A percentile compares a stretch with the other conserved stretches of the same genome.
phyloP scores from a whole-genome alignment of 2,329 filamentous ascomycete genomes.

The Ascochyta koolunga region DNA sequence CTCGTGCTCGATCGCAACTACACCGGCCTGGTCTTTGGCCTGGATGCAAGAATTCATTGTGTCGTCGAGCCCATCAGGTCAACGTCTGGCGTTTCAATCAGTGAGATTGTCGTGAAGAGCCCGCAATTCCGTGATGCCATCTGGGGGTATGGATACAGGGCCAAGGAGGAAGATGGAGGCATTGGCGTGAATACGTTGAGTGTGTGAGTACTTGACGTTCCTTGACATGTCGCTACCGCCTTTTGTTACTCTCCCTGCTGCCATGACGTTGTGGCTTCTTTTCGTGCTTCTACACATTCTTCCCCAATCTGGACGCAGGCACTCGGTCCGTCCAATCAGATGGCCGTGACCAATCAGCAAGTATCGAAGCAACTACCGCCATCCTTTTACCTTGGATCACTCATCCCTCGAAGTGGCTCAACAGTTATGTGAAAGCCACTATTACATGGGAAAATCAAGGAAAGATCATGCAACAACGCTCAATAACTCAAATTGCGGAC shows the following conservation, averaged over 20 bases:
- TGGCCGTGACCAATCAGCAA: not conserved
- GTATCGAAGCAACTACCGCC: too few relatives aligned
- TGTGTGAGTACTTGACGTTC: constrained; percentile 63
- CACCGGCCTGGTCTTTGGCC: constrained; percentile 72
- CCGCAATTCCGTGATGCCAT: constrained; percentile 87
- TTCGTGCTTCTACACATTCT: not conserved
- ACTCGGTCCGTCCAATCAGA: constrained; percentile 4
- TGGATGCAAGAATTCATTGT: constrained; percentile 69
- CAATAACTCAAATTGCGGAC: too few relatives aligned
- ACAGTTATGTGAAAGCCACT: too few relatives aligned
- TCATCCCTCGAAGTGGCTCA: too few relatives aligned
- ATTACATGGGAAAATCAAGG: too few relatives aligned
- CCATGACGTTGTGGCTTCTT: not conserved
- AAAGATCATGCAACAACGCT: too few relatives aligned
- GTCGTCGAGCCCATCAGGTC: constrained; percentile 62
- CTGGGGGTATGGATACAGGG: constrained; percentile 85
- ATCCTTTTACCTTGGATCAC: too few relatives aligned
- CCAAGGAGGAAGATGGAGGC: constrained; percentile 74
- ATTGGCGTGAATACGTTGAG: constrained; percentile 80
- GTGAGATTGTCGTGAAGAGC: constrained; percentile 83
- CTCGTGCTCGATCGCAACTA: constrained; percentile 88
- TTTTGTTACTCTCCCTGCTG: not conserved
- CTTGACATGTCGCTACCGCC: not conserved
- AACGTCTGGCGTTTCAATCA: constrained; percentile 65
- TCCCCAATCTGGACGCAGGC: constrained; percentile 1